phyloP scores from a whole-genome alignment of 208 protist genomes.

The Trypanosoma avium region DNA sequence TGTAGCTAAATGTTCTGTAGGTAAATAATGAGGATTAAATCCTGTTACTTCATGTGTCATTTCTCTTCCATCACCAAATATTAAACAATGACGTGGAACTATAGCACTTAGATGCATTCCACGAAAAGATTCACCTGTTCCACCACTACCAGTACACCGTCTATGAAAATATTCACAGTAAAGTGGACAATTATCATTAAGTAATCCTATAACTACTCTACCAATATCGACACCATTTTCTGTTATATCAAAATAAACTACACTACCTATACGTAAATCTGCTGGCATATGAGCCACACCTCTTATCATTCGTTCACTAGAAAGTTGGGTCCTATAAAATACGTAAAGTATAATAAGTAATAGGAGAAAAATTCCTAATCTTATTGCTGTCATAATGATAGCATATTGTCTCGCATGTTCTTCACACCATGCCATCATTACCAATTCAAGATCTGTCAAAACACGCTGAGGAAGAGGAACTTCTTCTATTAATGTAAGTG shows the following conservation, averaged over 20 bases:
- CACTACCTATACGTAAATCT: constrained; percentile 79
- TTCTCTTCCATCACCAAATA: constrained; percentile 83
- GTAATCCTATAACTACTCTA: constrained; percentile 81
- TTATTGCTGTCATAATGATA: constrained; percentile 60
- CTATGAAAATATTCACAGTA: constrained; percentile 92
- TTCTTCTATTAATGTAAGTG: constrained; percentile 85
- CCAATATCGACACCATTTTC: constrained; percentile 84
- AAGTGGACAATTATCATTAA: constrained; percentile 84
- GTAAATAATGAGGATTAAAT: constrained; percentile 72
- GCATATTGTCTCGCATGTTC: constrained; percentile 82
- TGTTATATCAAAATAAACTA: constrained; percentile 88
- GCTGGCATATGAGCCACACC: constrained; percentile 85
- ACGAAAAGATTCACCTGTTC: constrained; percentile 72
- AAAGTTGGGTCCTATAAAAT: constrained; percentile 79
- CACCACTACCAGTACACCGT: constrained; percentile 75
- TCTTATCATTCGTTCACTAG: constrained; percentile 72
- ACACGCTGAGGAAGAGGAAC: constrained; percentile 72
- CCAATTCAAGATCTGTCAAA: constrained; percentile 77
- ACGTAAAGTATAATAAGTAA: constrained; percentile 81
- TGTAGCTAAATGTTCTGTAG: constrained; percentile 64
- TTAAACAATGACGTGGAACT: constrained; percentile 71
- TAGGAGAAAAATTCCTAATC: constrained; percentile 63
- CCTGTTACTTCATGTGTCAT: constrained; percentile 78
- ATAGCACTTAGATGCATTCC: constrained; percentile 75
- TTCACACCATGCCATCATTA: constrained; percentile 91